Percentiles rank a stretch among this genome's conserved stretches.
phyloP scores from a whole-genome alignment of 306 rosid genomes.

The Citrullus mucosospermus region DNA sequence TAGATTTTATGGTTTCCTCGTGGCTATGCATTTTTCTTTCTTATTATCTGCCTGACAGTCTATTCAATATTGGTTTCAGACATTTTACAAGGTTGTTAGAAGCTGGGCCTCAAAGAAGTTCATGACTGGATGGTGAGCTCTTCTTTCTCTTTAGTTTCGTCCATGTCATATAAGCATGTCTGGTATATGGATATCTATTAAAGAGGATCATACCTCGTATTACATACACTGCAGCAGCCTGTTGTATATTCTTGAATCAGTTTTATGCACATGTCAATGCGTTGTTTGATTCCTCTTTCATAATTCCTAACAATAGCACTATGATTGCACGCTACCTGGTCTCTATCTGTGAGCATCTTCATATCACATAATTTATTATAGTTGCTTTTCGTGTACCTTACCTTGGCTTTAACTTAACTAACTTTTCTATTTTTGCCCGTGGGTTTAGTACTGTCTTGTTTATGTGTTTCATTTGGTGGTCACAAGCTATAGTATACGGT shows the following conservation, averaged over 20 bases:
- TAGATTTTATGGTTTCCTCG: not conserved
- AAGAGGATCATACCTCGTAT: not conserved
- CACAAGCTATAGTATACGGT: not conserved
- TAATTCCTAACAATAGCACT: not conserved
- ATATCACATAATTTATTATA: not conserved
- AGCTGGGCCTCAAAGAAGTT: conserved; percentile 90
- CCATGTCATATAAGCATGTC: not conserved
- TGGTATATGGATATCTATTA: not conserved
- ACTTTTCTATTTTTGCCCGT: not conserved
- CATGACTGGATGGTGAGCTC: conserved; percentile 77
- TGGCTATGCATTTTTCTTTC: not conserved
- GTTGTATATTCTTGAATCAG: not conserved
- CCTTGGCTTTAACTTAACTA: not conserved
- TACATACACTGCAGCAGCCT: not conserved
- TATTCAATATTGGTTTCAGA: conserved; percentile 25
- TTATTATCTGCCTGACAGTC: not conserved
- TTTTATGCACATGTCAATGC: not conserved
- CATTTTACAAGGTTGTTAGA: conserved; percentile 61
- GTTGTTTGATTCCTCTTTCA: not conserved
- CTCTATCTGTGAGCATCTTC: not conserved
- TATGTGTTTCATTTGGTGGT: not conserved
- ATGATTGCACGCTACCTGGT: not conserved
- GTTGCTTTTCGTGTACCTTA: not conserved
- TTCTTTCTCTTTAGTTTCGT: conserved; percentile 4
- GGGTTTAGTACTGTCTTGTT: not conserved